A percentile compares a stretch with the other conserved stretches of the same genome.
Conservation (phyloP, 805 yeast species). For the Metschnikowia cerradonensis region DNA sequence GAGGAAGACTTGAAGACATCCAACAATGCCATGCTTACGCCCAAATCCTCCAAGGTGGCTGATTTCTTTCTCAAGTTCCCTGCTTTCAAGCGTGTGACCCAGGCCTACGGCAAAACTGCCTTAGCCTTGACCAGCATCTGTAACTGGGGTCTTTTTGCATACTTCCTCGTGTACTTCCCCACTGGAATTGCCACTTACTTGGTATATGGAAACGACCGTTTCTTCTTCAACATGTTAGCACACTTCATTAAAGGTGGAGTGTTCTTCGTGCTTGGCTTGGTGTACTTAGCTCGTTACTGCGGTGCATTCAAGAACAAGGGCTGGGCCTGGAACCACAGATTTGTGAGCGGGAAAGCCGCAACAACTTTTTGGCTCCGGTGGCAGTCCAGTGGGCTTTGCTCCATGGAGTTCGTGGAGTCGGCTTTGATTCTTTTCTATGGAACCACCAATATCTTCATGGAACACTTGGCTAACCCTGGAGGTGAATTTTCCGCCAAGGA, state of each 20-base stretch:
- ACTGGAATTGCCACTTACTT: slow-evolving; percentile 63
- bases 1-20: slow-evolving; percentile 25
- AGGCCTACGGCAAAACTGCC: slow-evolving; percentile 21
- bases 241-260: slow-evolving; percentile 97
- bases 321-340: slow-evolving; percentile 80
- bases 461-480: slow-evolving; percentile 65
- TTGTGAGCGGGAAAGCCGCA: slow-evolving; percentile 20
- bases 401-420: slow-evolving; percentile 85
- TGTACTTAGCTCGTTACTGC: slow-evolving; percentile 81
- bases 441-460: slow-evolving; percentile 81
- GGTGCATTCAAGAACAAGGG: slow-evolving; percentile 77
- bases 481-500: slow-evolving; percentile 90
- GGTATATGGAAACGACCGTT: slow-evolving; percentile 60
- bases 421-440: slow-evolving; percentile 84
- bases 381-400: slow-evolving; percentile 48
- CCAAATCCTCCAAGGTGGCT: slow-evolving; percentile 8
- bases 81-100: slow-evolving; percentile 11
- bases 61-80: slow-evolving; percentile 13
- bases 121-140: slow-evolving; percentile 20
- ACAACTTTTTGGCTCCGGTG: slow-evolving; percentile 31
- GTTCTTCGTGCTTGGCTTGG: slow-evolving; percentile 68
- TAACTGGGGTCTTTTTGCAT: slow-evolving; percentile 64
- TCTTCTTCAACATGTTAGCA: slow-evolving; percentile 80
- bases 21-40: slow-evolving; percentile 17
- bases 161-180: slow-evolving; percentile 54